A percentile compares a stretch with the other conserved stretches of the same genome.
Conservation (phyloP, 306 rosid genomes). For the Adenanthera pavonina region DNA sequence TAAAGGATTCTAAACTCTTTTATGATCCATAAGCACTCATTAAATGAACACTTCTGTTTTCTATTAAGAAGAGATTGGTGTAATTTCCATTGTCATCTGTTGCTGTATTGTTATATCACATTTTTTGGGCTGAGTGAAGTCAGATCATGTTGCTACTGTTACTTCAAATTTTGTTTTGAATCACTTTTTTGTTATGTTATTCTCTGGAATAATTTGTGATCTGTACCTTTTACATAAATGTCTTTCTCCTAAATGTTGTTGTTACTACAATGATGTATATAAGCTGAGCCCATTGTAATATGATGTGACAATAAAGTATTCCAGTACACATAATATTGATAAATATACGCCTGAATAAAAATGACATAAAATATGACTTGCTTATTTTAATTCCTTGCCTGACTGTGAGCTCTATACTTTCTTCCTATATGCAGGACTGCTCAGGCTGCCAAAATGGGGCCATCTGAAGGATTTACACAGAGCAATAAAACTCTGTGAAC, state of each 20-base stretch:
- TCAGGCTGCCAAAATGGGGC: slow-evolving; percentile 95
- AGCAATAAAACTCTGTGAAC: slow-evolving; percentile 91
- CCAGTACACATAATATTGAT: neutral
- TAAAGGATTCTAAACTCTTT: neutral
- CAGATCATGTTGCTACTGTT: neutral
- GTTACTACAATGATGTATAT: neutral
- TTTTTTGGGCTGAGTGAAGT: no score
- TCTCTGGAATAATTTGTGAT: slow-evolving; percentile 3
- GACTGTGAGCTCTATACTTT: slow-evolving; percentile 22
- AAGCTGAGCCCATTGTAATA: neutral
- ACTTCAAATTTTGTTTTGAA: neutral
- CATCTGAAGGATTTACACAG: slow-evolving; percentile 94
- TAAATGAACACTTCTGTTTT: neutral
- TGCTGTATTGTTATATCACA: neutral
- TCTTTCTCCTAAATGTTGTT: neutral
- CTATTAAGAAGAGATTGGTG: slow-evolving; percentile 6
- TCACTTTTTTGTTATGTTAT: slow-evolving; percentile 17
- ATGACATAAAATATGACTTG: neutral
- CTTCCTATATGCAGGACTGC: slow-evolving; percentile 62
- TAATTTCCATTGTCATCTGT: neutral
- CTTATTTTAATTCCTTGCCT: slow-evolving; percentile 17
- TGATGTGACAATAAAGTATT: neutral
- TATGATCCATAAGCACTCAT: neutral
- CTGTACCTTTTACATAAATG: neutral
- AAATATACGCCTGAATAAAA: neutral